Conservation (phyloP, 306 rosid species). For the Ormosia emarginata region DNA sequence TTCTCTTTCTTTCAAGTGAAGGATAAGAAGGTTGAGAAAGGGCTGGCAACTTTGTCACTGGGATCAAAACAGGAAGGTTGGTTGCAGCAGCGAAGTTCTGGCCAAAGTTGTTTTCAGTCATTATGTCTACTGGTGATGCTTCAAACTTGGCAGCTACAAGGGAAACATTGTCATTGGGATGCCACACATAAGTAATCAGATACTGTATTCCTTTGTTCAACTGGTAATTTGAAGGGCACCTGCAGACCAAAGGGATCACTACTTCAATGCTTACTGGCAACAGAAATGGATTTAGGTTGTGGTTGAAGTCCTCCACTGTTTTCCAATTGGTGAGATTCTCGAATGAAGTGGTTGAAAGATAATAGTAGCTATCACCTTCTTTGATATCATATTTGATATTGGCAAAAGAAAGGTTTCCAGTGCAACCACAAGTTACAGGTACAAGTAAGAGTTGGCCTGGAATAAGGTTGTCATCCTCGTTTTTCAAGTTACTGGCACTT, state of each 20-base stretch:
- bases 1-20: neutral
- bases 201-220: constrained; percentile 17
- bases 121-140: constrained; percentile 31
- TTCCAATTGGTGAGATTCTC: constrained; percentile 56
- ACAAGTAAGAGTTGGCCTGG: constrained; percentile 54
- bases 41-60: constrained; percentile 43
- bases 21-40: constrained; percentile 35
- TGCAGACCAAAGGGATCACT: constrained; percentile 58
- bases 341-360: constrained; percentile 34
- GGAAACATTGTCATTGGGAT: constrained; percentile 38
- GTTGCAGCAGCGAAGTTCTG: constrained; percentile 23
- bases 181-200: constrained; percentile 64
- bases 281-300: constrained; percentile 24
- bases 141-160: constrained; percentile 42
- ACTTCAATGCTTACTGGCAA: constrained; percentile 40
- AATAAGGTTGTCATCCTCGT: constrained; percentile 12
- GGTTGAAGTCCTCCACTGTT: constrained; percentile 32
- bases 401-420: constrained; percentile 37
- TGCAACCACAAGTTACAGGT: constrained; percentile 60
- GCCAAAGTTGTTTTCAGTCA: constrained; percentile 29
- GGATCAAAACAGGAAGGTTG: constrained; percentile 48
- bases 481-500: constrained; percentile 40
- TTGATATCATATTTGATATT: constrained; percentile 49
- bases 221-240: constrained; percentile 44
- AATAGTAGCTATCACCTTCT: constrained; percentile 44